Percentiles rank a stretch among this genome's conserved stretches.
Conservation (phyloP, 345 rosid species). For the Gossypium bickii region DNA sequence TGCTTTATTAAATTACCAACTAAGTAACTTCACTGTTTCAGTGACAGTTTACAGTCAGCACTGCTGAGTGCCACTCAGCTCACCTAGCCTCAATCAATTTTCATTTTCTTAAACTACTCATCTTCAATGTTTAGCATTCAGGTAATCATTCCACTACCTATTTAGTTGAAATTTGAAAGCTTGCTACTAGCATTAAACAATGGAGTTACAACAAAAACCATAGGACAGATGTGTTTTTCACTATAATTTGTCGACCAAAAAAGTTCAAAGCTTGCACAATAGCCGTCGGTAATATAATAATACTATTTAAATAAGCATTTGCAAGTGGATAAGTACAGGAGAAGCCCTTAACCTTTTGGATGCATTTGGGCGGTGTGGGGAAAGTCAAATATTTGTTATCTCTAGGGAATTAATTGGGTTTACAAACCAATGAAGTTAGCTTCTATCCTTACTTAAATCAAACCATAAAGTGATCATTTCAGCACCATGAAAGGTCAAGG, state of each 20-base stretch:
- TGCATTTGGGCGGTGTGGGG: conserved; percentile 25
- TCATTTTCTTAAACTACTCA: not conserved
- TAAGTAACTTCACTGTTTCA: too few species aligned
- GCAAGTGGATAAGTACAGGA: conserved; percentile 28
- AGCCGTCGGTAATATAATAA: conserved; percentile 26
- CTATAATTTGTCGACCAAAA: conserved; percentile 29
- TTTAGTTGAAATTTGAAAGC: not conserved
- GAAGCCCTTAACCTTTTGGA: conserved; percentile 24
- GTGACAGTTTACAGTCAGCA: too few species aligned
- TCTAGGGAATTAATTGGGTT: not conserved
- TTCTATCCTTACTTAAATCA: not conserved
- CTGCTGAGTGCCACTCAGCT: too few species aligned
- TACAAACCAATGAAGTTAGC: not conserved
- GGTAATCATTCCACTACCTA: not conserved
- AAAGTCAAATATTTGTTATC: conserved; percentile 3
- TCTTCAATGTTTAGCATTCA: not conserved
- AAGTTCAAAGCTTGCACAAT: conserved; percentile 6
- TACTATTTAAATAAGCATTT: conserved; percentile 6
- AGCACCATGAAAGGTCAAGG: conserved; percentile 17
- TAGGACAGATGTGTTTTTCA: conserved; percentile 29
- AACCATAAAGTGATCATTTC: conserved; percentile 14
- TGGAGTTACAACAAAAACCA: not conserved
- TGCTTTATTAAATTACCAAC: too few species aligned
- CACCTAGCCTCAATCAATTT: not conserved
- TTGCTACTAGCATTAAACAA: conserved; percentile 12